phyloP scores from a whole-genome alignment of 768 basidiomycete species.

The Boletus edulis region DNA sequence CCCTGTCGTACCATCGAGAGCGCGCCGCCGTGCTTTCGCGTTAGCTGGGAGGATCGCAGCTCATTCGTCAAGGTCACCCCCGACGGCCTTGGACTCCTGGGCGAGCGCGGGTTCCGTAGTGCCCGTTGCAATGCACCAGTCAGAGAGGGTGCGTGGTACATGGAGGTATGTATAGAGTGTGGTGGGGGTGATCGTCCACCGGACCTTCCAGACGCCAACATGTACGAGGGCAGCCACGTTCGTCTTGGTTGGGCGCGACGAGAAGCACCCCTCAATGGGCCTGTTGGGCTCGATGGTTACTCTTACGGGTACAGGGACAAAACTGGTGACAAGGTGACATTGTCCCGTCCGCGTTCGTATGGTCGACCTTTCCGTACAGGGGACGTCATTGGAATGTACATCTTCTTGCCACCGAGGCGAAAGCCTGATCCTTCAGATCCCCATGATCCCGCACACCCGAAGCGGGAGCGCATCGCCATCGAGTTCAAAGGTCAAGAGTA shows the following conservation, averaged over 20 bases:
- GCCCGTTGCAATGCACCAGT: slow-evolving; percentile 89
- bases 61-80: slow-evolving; percentile 74
- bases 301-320: slow-evolving; percentile 91
- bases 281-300: slow-evolving; percentile 92
- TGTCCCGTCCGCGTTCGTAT: slow-evolving; percentile 80
- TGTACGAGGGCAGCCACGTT: slow-evolving; percentile 74
- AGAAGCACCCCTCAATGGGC: slow-evolving; percentile 91
- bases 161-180: slow-evolving; percentile 80
- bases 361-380: slow-evolving; percentile 72
- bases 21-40: slow-evolving; percentile 62
- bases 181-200: slow-evolving; percentile 61
- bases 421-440: slow-evolving; percentile 59
- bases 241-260: slow-evolving; percentile 89
- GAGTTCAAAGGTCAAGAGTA: slow-evolving; percentile 96
- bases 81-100: slow-evolving; percentile 72
- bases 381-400: slow-evolving; percentile 92
- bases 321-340: slow-evolving; percentile 85
- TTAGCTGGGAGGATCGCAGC: slow-evolving; percentile 92
- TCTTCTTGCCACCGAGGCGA: slow-evolving; percentile 74
- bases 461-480: slow-evolving; percentile 89
- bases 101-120: slow-evolving; percentile 88
- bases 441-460: slow-evolving; percentile 77
- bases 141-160: slow-evolving; percentile 89
- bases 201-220: slow-evolving; percentile 42
- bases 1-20: slow-evolving; percentile 83